These are phyloP conservation scores for Exophiala sp. DNA, from an alignment of 2,329 filamentous ascomycete genomes.

Conservation along the genomic window DNA sequence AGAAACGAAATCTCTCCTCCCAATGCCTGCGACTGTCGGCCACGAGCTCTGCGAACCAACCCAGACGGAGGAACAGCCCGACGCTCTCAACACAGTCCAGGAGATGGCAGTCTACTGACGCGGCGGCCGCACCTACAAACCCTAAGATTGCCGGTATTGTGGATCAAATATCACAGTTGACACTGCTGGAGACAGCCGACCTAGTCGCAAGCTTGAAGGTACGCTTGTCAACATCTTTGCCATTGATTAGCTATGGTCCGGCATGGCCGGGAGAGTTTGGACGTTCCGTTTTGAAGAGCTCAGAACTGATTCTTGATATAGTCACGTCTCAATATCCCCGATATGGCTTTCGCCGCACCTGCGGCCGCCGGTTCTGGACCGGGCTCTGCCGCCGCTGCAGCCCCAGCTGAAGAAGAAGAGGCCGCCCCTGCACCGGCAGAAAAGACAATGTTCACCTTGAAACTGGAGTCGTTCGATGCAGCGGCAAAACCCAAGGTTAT, in stretches of 20 bases:
- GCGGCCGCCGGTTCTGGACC: constrained; percentile 56
- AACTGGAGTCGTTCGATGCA: constrained; percentile 84
- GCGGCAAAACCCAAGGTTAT: constrained; percentile 95
- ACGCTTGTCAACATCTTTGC: constrained; percentile 26
- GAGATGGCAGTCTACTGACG: constrained; percentile 85
- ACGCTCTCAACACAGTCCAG: constrained; percentile 41
- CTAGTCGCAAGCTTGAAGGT: constrained; percentile 95
- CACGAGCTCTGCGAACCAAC: constrained; percentile 37
- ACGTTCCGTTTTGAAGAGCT: not conserved
- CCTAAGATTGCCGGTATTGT: constrained; percentile 94
- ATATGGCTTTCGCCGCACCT: constrained; percentile 89
- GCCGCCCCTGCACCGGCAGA: constrained; percentile 81
- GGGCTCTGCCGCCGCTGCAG: constrained; percentile 45
- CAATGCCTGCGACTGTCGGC: constrained; percentile 38
- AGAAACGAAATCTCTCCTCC: constrained; percentile 27
- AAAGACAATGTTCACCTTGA: constrained; percentile 96
- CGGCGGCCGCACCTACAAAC: constrained; percentile 56
- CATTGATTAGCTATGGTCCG: not conserved
- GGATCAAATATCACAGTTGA: constrained; percentile 98
- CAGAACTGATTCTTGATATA: constrained; percentile 37
- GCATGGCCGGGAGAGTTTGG: not conserved
- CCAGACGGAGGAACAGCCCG: constrained; percentile 31
- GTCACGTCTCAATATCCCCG: constrained; percentile 94
- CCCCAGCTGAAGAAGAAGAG: constrained; percentile 68
- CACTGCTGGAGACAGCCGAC: constrained; percentile 92